phyloP scores from a whole-genome alignment of 2,329 filamentous ascomycete genomes.

The Albophoma yamanashiensis region DNA sequence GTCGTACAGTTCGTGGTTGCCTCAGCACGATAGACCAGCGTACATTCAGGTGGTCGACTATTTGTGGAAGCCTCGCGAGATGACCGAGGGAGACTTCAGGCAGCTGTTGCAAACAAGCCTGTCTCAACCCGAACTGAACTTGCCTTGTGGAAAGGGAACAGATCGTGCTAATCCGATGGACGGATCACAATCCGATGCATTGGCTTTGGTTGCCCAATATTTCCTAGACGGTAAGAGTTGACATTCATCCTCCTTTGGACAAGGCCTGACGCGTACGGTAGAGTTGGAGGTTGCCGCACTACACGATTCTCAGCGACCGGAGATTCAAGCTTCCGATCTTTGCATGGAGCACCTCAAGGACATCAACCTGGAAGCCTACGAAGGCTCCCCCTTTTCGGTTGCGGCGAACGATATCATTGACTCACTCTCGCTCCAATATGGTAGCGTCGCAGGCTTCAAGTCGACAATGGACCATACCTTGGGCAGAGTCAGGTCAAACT shows the following conservation, averaged over 20 bases:
- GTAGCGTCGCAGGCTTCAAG: slow-evolving; percentile 17
- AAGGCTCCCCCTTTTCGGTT: slow-evolving; percentile 21
- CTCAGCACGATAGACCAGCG: slow-evolving; percentile 19
- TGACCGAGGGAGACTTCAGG: slow-evolving; percentile 17
- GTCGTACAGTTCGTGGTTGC: slow-evolving; percentile 30
- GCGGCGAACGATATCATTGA: slow-evolving; percentile 25
- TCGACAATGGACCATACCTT: slow-evolving; percentile 23
- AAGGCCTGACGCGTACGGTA: slow-evolving; percentile 11
- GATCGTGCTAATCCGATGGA: slow-evolving; percentile 14
- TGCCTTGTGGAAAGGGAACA: slow-evolving; percentile 30
- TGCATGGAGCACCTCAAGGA: slow-evolving; percentile 29
- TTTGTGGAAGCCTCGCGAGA: slow-evolving; percentile 37
- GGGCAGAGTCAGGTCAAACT: slow-evolving; percentile 22
- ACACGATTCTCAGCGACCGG: slow-evolving; percentile 11
- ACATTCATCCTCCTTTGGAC: not conserved
- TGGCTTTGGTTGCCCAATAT: slow-evolving; percentile 30
- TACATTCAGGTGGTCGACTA: slow-evolving; percentile 33
- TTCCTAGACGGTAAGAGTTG: slow-evolving; percentile 39
- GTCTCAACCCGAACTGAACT: slow-evolving; percentile 7
- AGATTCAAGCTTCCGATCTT: slow-evolving; percentile 29
- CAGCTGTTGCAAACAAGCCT: slow-evolving; percentile 13
- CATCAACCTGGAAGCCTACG: slow-evolving; percentile 11
- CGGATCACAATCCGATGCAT: slow-evolving; percentile 18
- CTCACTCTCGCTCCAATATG: slow-evolving; percentile 23
- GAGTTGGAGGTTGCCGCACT: slow-evolving; percentile 37